Evolutionary conservation across 2,329 filamentous ascomycete species (phyloP).

Genomic region (Penicillium sp.): DNA sequence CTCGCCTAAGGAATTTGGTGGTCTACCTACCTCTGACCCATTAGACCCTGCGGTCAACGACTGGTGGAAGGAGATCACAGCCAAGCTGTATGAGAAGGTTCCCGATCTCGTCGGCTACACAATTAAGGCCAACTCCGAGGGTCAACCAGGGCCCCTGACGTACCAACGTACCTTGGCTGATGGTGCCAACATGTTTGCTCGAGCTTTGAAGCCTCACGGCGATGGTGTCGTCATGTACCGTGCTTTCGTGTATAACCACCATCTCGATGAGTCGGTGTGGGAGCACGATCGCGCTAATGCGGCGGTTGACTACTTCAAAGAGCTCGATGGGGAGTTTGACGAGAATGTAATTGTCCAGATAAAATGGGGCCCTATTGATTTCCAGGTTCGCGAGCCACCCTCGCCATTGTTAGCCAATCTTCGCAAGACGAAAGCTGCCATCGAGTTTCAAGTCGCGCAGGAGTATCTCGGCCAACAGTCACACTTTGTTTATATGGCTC

Average conservation of each 20-base stretch:
- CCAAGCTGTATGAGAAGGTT: slow-evolving; percentile 64
- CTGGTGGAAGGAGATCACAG: slow-evolving; percentile 68
- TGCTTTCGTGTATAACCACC: slow-evolving; percentile 71
- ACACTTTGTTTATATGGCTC: slow-evolving; percentile 71
- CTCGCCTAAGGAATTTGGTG: slow-evolving; percentile 63
- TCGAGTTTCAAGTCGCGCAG: slow-evolving; percentile 72
- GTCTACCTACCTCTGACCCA: slow-evolving; percentile 68
- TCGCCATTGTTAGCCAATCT: slow-evolving; percentile 68
- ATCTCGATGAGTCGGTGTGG: slow-evolving; percentile 64
- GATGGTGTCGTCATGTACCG: slow-evolving; percentile 67
- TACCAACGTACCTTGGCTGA: slow-evolving; percentile 74
- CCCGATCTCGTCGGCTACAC: slow-evolving; percentile 73
- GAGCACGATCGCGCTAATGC: slow-evolving; percentile 72
- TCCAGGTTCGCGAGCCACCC: slow-evolving; percentile 71
- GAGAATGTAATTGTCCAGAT: slow-evolving; percentile 75
- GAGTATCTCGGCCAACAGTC: slow-evolving; percentile 75
- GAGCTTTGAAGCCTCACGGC: slow-evolving; percentile 61
- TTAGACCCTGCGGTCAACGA: slow-evolving; percentile 63
- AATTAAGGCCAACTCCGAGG: slow-evolving; percentile 75
- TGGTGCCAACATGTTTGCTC: slow-evolving; percentile 72
- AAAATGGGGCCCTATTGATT: slow-evolving; percentile 77
- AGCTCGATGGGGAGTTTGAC: slow-evolving; percentile 69
- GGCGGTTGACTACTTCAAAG: slow-evolving; percentile 70
- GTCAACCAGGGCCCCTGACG: slow-evolving; percentile 71
- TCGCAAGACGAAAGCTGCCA: slow-evolving; percentile 11